Conservation (phyloP, 208 protist genomes). For the Leptomonas seymouri region DNA sequence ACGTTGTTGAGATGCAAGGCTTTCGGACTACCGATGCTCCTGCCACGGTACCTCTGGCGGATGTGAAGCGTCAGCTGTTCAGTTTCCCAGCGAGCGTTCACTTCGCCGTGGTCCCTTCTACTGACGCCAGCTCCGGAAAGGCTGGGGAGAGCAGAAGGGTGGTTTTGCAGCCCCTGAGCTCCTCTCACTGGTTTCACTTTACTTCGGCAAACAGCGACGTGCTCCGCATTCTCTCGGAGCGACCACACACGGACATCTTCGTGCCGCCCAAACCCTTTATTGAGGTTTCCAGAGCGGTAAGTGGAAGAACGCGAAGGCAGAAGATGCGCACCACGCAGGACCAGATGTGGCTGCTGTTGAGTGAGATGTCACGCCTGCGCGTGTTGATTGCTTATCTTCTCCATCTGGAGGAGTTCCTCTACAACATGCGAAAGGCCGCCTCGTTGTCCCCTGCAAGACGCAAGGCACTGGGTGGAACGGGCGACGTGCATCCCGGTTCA, state of each 20-base stretch:
- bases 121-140: neutral
- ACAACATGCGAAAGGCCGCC: neutral
- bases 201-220: neutral
- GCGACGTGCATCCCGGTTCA: no score
- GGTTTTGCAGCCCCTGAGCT: neutral
- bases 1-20: no score
- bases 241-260: constrained; percentile 8
- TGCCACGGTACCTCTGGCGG: neutral
- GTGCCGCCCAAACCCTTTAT: neutral
- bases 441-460: neutral
- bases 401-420: constrained; percentile 24
- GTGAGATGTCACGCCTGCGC: constrained; percentile 36
- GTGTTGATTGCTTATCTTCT: constrained; percentile 32
- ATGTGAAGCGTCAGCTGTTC: constrained; percentile 3
- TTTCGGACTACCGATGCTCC: no score
- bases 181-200: constrained; percentile 9
- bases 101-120: neutral
- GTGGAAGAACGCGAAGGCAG: neutral
- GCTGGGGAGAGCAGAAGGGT: neutral
- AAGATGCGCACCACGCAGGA: constrained; percentile 6
- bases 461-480: neutral
- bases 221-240: neutral
- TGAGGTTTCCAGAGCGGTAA: neutral
- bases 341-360: constrained; percentile 29
- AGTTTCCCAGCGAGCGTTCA: neutral